Conservation (phyloP, 495 filamentous ascomycete genomes). For the Penicillium pulvis region DNA sequence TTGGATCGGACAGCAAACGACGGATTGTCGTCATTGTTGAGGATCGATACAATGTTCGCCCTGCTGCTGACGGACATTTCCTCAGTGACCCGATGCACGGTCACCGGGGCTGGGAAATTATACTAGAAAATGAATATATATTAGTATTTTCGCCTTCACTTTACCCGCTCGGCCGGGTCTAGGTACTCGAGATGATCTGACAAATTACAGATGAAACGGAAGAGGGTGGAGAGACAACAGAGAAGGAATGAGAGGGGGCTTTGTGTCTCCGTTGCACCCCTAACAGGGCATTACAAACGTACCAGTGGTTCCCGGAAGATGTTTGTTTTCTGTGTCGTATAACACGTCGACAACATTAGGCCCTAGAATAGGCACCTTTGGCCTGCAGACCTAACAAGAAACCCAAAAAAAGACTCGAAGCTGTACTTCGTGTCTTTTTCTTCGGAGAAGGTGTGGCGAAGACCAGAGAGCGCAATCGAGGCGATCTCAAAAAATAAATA, state of each 20-base stretch:
- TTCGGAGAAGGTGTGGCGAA: not conserved
- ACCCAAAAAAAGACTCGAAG: constrained; percentile 28
- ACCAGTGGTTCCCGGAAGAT: constrained; percentile 42
- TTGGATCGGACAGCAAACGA: constrained; percentile 51
- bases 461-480: not conserved
- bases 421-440: constrained; percentile 14
- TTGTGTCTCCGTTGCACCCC: constrained; percentile 10
- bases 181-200: constrained; percentile 17
- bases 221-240: constrained; percentile 11
- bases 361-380: constrained; percentile 22
- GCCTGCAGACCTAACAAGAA: constrained; percentile 31
- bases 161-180: constrained; percentile 12
- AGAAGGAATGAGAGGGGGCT: constrained; percentile 10
- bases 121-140: constrained; percentile 18
- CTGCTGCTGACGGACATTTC: constrained; percentile 38
- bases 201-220: constrained; percentile 15
- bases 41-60: constrained; percentile 47
- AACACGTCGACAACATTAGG: constrained; percentile 42
- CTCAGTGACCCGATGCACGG: constrained; percentile 19
- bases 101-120: constrained; percentile 26
- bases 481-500: not conserved
- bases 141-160: constrained; percentile 17
- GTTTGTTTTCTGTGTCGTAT: constrained; percentile 43
- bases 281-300: constrained; percentile 25
- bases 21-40: constrained; percentile 54